Conservation (phyloP, 2,329 filamentous ascomycete species). For the Aspergillus transmontanensis region DNA sequence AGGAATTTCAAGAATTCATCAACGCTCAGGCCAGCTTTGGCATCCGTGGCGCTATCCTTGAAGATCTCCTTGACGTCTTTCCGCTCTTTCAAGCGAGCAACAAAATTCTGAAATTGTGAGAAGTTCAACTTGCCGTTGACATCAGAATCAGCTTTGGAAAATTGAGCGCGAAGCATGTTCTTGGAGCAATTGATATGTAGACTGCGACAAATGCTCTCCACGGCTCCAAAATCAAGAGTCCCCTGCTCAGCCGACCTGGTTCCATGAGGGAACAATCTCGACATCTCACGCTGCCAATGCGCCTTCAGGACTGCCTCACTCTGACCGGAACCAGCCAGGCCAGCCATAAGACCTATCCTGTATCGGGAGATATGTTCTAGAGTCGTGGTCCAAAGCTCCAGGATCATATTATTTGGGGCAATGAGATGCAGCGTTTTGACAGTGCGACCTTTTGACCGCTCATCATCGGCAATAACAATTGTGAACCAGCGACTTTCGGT, state of each 20-base stretch:
- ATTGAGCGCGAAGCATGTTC: constrained; percentile 71
- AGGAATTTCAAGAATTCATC: constrained; percentile 78
- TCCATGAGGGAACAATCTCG: constrained; percentile 59
- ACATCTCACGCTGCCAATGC: constrained; percentile 87
- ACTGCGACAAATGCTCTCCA: constrained; percentile 82
- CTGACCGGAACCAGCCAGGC: constrained; percentile 73
- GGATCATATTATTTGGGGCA: constrained; percentile 70
- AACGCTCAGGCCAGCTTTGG: constrained; percentile 67
- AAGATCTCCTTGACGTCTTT: constrained; percentile 79
- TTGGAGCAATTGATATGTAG: constrained; percentile 89
- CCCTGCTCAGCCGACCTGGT: constrained; percentile 59
- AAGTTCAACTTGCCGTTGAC: constrained; percentile 71
- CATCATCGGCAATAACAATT: constrained; percentile 79
- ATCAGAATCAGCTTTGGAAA: constrained; percentile 70
- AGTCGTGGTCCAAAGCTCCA: constrained; percentile 79
- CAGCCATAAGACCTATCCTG: constrained; percentile 86
- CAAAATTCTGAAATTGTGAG: constrained; percentile 79
- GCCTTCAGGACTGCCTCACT: constrained; percentile 77
- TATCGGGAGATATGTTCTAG: constrained; percentile 83
- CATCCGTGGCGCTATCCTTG: constrained; percentile 60
- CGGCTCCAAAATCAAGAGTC: constrained; percentile 73
- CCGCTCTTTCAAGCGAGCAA: constrained; percentile 79
- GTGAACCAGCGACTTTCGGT: constrained; percentile 81
- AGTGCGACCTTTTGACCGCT: constrained; percentile 69
- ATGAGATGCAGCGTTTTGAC: constrained; percentile 86